Percentiles rank a stretch among this genome's conserved stretches.
Evolutionary conservation across 2,329 filamentous ascomycete species (phyloP).

Genomic region (Claviceps lovelessii): DNA sequence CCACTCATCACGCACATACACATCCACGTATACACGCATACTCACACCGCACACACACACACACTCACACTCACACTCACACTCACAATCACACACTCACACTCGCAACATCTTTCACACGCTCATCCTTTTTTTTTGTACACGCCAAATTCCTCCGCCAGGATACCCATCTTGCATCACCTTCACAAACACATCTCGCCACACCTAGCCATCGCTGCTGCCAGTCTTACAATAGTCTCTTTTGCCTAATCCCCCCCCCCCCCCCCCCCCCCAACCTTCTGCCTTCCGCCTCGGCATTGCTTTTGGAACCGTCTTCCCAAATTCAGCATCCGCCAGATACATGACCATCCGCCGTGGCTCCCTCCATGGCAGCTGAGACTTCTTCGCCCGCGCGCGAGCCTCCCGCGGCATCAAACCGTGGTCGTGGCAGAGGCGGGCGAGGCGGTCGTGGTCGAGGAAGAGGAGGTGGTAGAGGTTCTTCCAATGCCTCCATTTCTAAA

Average conservation of each 20-base stretch:
- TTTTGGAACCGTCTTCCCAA: background rate
- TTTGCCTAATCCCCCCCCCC: too few species aligned
- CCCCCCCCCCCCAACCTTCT: too few species aligned
- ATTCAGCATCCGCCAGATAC: constrained; percentile 9
- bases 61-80: too few species aligned
- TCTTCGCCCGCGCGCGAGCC: constrained; percentile 24
- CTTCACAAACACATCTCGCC: background rate
- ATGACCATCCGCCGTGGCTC: constrained; percentile 16
- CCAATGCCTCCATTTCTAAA: constrained; percentile 19
- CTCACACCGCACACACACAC: too few species aligned
- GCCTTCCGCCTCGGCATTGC: background rate
- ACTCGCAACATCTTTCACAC: too few species aligned
- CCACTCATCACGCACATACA: too few species aligned
- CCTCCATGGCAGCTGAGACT: constrained; percentile 24
- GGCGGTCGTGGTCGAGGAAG: constrained; percentile 8
- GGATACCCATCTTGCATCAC: background rate
- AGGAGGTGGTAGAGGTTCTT: constrained; percentile 16
- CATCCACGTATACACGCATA: too few species aligned
- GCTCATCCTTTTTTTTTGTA: background rate
- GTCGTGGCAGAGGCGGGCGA: constrained; percentile 18
- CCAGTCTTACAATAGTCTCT: background rate
- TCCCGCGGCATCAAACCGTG: constrained; percentile 15
- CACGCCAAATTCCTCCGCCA: background rate
- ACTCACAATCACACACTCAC: too few species aligned
- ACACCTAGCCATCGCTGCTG: background rate